phyloP scores from a whole-genome alignment of 1,284 basidiomycete species.

The Puccinia polysora region DNA sequence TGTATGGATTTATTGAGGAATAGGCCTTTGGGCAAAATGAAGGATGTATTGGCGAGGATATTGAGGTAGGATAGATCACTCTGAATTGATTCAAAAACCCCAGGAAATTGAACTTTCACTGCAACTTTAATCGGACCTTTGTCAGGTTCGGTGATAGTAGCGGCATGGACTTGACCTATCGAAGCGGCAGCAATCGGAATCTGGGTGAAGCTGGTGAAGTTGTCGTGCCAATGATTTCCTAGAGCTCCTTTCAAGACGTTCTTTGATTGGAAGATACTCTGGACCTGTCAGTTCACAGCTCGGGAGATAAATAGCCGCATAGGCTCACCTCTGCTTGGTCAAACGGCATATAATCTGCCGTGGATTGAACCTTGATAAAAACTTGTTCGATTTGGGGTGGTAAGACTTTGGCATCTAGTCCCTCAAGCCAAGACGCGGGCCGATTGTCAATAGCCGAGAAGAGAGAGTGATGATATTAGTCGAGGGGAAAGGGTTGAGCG shows the following conservation, averaged over 20 bases:
- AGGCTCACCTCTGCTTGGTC: constrained; percentile 74
- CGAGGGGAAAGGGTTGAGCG: background rate
- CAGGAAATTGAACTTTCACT: constrained; percentile 94
- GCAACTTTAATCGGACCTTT: constrained; percentile 63
- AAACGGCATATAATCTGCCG: constrained; percentile 97
- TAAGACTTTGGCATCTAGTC: constrained; percentile 67
- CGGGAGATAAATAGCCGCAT: background rate
- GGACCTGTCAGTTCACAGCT: background rate
- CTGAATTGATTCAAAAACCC: constrained; percentile 76
- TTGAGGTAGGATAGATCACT: constrained; percentile 84
- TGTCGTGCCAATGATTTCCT: constrained; percentile 68
- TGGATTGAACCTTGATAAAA: constrained; percentile 83
- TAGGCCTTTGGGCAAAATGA: constrained; percentile 76
- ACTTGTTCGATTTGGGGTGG: constrained; percentile 85
- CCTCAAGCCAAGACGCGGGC: background rate
- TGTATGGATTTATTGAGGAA: constrained; percentile 83
- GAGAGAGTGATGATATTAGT: no score
- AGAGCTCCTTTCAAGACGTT: constrained; percentile 71
- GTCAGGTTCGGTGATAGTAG: constrained; percentile 56
- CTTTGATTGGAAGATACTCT: constrained; percentile 51
- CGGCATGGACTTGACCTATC: constrained; percentile 91
- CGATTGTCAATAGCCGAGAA: background rate
- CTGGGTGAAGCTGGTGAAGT: constrained; percentile 73
- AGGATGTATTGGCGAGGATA: constrained; percentile 72
- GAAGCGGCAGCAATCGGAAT: constrained; percentile 92